phyloP scores from a whole-genome alignment of 2,329 filamentous ascomycete species.

The Cercospora sojina region DNA sequence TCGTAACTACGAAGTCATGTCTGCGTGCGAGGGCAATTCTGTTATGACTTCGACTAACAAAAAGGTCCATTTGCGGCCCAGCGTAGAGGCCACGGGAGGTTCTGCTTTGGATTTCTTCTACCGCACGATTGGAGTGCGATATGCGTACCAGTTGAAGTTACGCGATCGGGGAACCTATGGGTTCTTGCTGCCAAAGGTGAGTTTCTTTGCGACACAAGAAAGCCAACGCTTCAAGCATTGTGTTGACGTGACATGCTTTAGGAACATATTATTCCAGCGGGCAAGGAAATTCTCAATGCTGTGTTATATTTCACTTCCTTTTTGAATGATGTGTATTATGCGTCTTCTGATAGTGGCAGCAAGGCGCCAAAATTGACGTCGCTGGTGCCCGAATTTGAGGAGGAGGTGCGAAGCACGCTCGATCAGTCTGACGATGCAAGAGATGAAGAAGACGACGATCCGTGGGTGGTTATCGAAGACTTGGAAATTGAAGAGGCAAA shows the following conservation, averaged over 20 bases:
- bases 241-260: background rate
- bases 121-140: constrained; percentile 76
- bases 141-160: constrained; percentile 91
- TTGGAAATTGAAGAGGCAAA: constrained; percentile 17
- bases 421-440: background rate
- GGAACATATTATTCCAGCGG: constrained; percentile 19
- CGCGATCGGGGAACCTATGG: constrained; percentile 92
- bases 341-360: constrained; percentile 10
- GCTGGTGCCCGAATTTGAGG: background rate
- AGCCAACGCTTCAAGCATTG: background rate
- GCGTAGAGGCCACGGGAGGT: constrained; percentile 74
- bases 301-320: constrained; percentile 83
- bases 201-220: constrained; percentile 58
- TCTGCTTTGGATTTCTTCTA: constrained; percentile 95
- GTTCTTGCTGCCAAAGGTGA: constrained; percentile 80
- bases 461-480: constrained; percentile 19
- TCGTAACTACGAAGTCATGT: constrained; percentile 59
- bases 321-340: constrained; percentile 54
- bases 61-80: constrained; percentile 43
- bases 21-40: constrained; percentile 81
- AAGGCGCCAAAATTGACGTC: constrained; percentile 16
- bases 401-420: background rate
- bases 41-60: constrained; percentile 38
- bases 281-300: constrained; percentile 81
- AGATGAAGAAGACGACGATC: constrained; percentile 18